These are phyloP conservation scores for Monosporascus sp. DNA, from an alignment of 2,329 filamentous ascomycete genomes.

Conservation along the genomic window DNA sequence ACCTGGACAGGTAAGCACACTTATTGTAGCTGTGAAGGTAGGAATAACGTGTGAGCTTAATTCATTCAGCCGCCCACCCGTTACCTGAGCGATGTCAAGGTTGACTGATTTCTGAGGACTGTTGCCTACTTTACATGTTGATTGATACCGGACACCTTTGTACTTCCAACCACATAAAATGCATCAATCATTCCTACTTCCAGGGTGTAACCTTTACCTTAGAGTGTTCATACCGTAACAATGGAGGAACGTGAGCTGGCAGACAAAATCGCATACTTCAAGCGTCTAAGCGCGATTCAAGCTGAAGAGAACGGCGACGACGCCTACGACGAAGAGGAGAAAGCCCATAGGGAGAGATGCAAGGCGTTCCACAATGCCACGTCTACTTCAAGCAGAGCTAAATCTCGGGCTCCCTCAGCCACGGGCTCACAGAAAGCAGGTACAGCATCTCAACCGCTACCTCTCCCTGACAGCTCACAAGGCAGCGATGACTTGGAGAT, in stretches of 20 bases:
- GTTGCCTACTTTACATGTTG: not conserved
- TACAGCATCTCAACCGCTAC: slow-evolving; percentile 11
- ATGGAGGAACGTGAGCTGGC: slow-evolving; percentile 26
- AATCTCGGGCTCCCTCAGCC: slow-evolving; percentile 1
- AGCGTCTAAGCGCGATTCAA: slow-evolving; percentile 29
- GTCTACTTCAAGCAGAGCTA: slow-evolving; percentile 15
- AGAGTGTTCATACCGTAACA: not conserved
- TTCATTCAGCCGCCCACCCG: no score
- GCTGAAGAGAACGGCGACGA: slow-evolving; percentile 25
- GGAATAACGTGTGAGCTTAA: no score
- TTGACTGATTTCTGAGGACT: no score
- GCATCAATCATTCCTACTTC: not conserved
- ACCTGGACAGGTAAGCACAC: no score
- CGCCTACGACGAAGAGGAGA: slow-evolving; percentile 26
- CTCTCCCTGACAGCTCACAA: slow-evolving; percentile 4
- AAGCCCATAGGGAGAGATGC: slow-evolving; percentile 26
- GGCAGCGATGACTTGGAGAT: slow-evolving; percentile 15
- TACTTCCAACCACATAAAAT: not conserved
- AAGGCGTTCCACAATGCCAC: slow-evolving; percentile 14
- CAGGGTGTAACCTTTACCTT: not conserved
- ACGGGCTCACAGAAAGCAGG: not conserved
- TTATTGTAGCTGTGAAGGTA: no score
- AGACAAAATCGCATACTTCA: slow-evolving; percentile 43
- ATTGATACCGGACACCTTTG: not conserved
- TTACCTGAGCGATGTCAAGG: no score